Conservation (phyloP, 371 early-diverging fungal genomes). For the Mortierella sp. region DNA sequence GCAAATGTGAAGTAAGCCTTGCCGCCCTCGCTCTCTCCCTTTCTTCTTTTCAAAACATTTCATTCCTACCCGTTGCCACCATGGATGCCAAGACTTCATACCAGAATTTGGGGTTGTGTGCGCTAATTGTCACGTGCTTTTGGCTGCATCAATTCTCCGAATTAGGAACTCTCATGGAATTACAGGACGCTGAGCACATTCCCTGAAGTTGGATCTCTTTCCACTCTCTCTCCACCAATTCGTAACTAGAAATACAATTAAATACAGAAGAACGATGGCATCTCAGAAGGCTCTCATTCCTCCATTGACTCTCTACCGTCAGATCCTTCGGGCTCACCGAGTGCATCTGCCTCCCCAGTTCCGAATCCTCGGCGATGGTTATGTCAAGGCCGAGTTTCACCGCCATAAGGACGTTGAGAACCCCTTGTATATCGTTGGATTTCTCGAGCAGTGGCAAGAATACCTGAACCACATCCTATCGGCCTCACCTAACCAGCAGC, state of each 20-base stretch:
- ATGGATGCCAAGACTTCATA: too few species aligned
- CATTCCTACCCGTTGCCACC: too few species aligned
- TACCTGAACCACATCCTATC: conserved; percentile 58
- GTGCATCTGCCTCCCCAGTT: conserved; percentile 65
- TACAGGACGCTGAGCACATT: too few species aligned
- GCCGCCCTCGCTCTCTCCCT: too few species aligned
- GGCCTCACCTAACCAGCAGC: conserved; percentile 9
- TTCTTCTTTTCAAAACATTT: too few species aligned
- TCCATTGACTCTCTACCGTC: conserved; percentile 70
- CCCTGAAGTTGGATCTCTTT: too few species aligned
- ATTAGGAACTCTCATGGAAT: too few species aligned
- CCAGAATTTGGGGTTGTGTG: too few species aligned
- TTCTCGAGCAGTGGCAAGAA: conserved; percentile 74
- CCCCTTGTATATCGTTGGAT: conserved; percentile 76
- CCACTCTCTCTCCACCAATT: too few species aligned
- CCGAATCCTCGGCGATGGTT: conserved; percentile 74
- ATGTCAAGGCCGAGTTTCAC: conserved; percentile 76
- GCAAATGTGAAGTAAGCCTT: too few species aligned
- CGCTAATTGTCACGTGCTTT: too few species aligned
- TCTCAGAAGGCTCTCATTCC: conserved; percentile 58
- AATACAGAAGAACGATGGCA: conserved; percentile 14
- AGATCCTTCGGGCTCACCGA: conserved; percentile 71
- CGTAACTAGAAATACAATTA: not conserved
- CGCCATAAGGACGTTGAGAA: conserved; percentile 73
- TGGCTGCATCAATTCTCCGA: too few species aligned